phyloP scores from a whole-genome alignment of 805 yeast species.

The Candida loeiensis region DNA sequence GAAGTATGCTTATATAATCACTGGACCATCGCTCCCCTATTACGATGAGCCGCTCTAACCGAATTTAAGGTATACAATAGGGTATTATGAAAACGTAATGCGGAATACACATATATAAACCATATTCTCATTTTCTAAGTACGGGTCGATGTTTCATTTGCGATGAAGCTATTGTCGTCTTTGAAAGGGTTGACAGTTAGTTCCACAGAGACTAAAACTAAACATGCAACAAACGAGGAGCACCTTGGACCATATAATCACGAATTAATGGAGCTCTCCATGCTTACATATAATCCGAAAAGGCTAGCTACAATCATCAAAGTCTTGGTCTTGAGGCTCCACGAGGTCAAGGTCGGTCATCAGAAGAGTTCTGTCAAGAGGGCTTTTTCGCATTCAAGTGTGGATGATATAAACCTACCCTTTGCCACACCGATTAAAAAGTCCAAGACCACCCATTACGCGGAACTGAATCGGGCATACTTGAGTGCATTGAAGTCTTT shows the following conservation, averaged over 20 bases:
- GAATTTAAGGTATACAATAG: no score
- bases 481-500: slow-evolving; percentile 43
- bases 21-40: neutral
- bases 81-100: neutral
- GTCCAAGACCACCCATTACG: slow-evolving; percentile 5
- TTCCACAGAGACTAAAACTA: slow-evolving; percentile 17
- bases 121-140: neutral
- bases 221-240: slow-evolving; percentile 49
- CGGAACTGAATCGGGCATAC: neutral
- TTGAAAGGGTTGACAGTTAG: slow-evolving; percentile 10
- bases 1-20: neutral
- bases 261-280: slow-evolving; percentile 50
- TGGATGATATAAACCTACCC: neutral
- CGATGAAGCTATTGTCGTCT: slow-evolving; percentile 5
- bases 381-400: slow-evolving; percentile 1
- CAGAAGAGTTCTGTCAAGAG: neutral
- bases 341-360: slow-evolving; percentile 24
- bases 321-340: slow-evolving; percentile 35
- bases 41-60: neutral
- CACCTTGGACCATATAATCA: slow-evolving; percentile 55
- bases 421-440: slow-evolving; percentile 1
- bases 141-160: neutral
- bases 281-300: slow-evolving; percentile 39
- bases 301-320: slow-evolving; percentile 38
- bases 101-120: neutral